Conservation (phyloP, 768 basidiomycete species). For the Leucosporidium scottii region DNA sequence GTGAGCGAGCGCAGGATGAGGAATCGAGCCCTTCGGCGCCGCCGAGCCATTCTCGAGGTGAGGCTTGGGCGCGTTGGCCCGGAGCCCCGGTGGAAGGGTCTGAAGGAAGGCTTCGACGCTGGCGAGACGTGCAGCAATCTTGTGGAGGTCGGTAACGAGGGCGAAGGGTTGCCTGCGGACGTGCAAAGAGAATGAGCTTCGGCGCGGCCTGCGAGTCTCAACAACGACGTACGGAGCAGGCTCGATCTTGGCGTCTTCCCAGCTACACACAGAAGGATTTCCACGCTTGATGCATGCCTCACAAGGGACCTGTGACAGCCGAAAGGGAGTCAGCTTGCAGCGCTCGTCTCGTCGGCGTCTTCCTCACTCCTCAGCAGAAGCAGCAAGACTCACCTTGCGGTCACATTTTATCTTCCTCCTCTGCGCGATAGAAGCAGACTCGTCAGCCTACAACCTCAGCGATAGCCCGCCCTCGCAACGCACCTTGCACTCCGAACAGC, state of each 20-base stretch:
- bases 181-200: neutral
- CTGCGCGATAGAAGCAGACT: too few species aligned
- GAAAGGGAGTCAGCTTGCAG: neutral
- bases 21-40: too few species aligned
- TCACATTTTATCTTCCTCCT: neutral
- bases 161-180: conserved; percentile 25
- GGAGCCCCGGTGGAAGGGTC: conserved; percentile 17
- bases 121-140: conserved; percentile 5
- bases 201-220: neutral
- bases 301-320: conserved; percentile 11
- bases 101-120: conserved; percentile 28
- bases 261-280: conserved; percentile 14
- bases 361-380: too few species aligned
- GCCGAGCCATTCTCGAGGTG: neutral
- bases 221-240: conserved; percentile 5
- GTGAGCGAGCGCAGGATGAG: too few species aligned
- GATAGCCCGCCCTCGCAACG: too few species aligned
- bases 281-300: conserved; percentile 22
- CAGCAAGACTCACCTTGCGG: too few species aligned
- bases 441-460: too few species aligned
- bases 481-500: too few species aligned
- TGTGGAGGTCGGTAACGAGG: conserved; percentile 18
- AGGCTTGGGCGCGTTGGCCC: neutral
- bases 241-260: conserved; percentile 34
- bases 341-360: too few species aligned